These are phyloP conservation scores for Vitis hybrid DNA, from an alignment of 177 flowering plant genomes.

Conservation along the genomic window DNA sequence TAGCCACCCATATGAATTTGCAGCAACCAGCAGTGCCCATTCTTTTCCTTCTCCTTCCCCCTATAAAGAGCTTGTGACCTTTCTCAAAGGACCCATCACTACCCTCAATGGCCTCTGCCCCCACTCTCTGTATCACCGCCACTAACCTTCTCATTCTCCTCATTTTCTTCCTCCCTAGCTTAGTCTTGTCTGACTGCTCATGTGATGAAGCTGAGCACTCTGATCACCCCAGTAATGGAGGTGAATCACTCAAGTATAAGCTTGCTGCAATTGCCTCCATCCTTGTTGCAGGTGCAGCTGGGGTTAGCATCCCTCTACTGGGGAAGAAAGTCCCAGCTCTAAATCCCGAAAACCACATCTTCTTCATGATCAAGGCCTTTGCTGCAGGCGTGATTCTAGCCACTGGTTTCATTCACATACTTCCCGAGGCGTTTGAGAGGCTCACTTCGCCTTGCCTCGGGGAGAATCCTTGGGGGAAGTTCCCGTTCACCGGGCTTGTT, in stretches of 20 bases:
- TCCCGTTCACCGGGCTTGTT: constrained; percentile 62
- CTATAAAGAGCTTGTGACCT: no score
- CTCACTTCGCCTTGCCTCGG: constrained; percentile 47
- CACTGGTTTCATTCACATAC: constrained; percentile 64
- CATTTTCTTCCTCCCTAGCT: constrained; percentile 16
- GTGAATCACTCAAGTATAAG: constrained; percentile 36
- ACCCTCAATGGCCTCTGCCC: neutral
- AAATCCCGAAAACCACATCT: constrained; percentile 46
- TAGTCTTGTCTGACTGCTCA: constrained; percentile 25
- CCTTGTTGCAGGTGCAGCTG: constrained; percentile 45
- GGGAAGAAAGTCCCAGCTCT: constrained; percentile 35
- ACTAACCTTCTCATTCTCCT: neutral
- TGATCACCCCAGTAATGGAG: constrained; percentile 1
- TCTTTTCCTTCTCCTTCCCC: no score
- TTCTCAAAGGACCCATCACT: neutral
- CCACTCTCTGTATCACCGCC: neutral
- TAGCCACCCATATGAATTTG: no score
- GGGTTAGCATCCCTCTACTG: constrained; percentile 52
- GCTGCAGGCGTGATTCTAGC: constrained; percentile 79
- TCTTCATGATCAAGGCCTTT: constrained; percentile 69
- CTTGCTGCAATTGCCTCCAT: constrained; percentile 38
- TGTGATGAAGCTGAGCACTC: constrained; percentile 20
- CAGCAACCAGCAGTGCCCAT: no score
- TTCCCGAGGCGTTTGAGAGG: constrained; percentile 53
- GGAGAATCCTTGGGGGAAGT: constrained; percentile 53